Evolutionary conservation across 1,139 yeast genomes (phyloP).

Genomic region (Kodamaea alishanica): DNA sequence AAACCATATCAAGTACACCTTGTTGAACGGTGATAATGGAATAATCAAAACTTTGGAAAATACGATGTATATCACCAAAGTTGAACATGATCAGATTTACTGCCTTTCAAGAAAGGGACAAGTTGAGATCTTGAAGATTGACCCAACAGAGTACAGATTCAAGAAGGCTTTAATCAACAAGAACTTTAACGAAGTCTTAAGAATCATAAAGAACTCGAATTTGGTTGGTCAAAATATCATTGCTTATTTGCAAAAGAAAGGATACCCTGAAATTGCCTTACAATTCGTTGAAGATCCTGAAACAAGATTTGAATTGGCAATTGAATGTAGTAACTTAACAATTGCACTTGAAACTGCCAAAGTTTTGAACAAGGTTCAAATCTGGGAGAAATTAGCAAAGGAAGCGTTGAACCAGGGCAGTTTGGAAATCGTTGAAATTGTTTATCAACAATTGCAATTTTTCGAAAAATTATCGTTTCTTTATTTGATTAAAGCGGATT

Average conservation of each 20-base stretch:
- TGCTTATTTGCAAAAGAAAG: slow-evolving; percentile 90
- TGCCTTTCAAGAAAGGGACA: slow-evolving; percentile 84
- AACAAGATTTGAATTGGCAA: slow-evolving; percentile 90
- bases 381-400: slow-evolving; percentile 80
- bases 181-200: slow-evolving; percentile 87
- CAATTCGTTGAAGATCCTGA: slow-evolving; percentile 97
- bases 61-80: slow-evolving; percentile 80
- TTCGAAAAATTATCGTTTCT: slow-evolving; percentile 89
- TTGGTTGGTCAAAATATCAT: slow-evolving; percentile 97
- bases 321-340: slow-evolving; percentile 84
- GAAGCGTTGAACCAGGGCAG: slow-evolving; percentile 93
- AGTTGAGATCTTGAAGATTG: slow-evolving; percentile 74
- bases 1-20: slow-evolving; percentile 91
- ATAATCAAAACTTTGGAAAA: slow-evolving; percentile 89
- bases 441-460: slow-evolving; percentile 80
- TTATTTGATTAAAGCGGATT: slow-evolving; percentile 80
- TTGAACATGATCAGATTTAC: slow-evolving; percentile 65
- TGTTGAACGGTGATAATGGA: slow-evolving; percentile 92
- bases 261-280: slow-evolving; percentile 90
- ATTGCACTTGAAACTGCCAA: slow-evolving; percentile 91
- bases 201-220: slow-evolving; percentile 83
- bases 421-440: slow-evolving; percentile 77
- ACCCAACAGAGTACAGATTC: slow-evolving; percentile 96
- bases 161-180: slow-evolving; percentile 87
- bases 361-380: slow-evolving; percentile 59